Conservation (phyloP, 768 basidiomycete genomes). For the Tulasnella sp. region DNA sequence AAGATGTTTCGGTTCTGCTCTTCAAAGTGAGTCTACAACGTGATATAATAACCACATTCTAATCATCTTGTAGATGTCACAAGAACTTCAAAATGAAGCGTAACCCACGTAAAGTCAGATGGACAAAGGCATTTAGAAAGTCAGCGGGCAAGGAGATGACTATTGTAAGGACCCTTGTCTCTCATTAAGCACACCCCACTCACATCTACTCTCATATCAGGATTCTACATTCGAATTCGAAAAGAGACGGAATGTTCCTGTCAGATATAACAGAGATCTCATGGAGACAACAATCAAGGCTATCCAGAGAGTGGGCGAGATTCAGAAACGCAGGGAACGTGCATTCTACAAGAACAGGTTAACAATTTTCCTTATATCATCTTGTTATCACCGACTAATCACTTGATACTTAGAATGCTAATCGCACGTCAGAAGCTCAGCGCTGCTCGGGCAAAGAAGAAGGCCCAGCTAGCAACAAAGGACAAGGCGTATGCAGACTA, state of each 20-base stretch:
- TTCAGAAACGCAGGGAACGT: constrained; percentile 77
- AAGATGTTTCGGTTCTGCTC: constrained; percentile 98
- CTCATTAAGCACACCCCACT: background rate
- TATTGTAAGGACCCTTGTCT: constrained; percentile 46
- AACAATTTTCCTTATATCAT: background rate
- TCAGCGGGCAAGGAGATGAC: constrained; percentile 99
- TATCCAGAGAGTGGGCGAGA: constrained; percentile 90
- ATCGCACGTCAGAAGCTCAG: constrained; percentile 34
- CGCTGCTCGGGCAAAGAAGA: constrained; percentile 15
- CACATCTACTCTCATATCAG: constrained; percentile 31
- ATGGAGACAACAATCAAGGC: constrained; percentile 88
- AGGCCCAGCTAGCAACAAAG: constrained; percentile 1
- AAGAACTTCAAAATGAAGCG: constrained; percentile 99
- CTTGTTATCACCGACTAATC: background rate
- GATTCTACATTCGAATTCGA: constrained; percentile 99
- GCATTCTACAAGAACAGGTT: constrained; percentile 86
- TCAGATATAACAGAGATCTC: constrained; percentile 91
- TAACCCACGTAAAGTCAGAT: constrained; percentile 95
- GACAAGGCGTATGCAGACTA: constrained; percentile 41
- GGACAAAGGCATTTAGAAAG: constrained; percentile 99
- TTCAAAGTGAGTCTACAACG: constrained; percentile 61
- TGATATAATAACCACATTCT: background rate
- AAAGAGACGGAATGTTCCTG: constrained; percentile 93
- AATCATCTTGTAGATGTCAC: constrained; percentile 53
- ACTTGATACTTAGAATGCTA: constrained; percentile 15